Conservation (phyloP, 1,284 basidiomycete genomes). For the Ustilago trichophora region DNA sequence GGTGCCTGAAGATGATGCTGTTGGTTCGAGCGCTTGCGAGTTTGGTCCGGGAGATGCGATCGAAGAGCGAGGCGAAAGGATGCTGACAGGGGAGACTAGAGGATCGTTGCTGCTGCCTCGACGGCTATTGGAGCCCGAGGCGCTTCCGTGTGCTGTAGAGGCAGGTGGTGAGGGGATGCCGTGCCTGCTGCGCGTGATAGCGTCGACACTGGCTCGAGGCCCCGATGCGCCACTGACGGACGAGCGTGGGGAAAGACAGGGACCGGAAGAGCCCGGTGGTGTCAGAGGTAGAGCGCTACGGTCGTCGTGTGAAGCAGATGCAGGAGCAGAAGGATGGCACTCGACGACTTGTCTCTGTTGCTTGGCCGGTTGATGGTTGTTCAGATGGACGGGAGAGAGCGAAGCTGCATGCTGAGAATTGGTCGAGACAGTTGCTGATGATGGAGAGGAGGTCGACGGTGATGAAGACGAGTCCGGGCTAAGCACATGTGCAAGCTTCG, state of each 20-base stretch:
- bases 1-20: neutral
- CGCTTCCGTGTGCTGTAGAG: slow-evolving; percentile 14
- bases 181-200: neutral
- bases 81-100: neutral
- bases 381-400: slow-evolving; percentile 1
- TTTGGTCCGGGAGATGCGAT: neutral
- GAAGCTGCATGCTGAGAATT: slow-evolving; percentile 7
- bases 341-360: no score
- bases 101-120: slow-evolving; percentile 23
- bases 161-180: slow-evolving; percentile 15
- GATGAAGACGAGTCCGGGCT: neutral
- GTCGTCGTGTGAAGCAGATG: neutral
- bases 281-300: slow-evolving; percentile 9
- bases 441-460: neutral
- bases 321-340: neutral
- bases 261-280: slow-evolving; percentile 19
- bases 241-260: slow-evolving; percentile 14
- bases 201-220: neutral
- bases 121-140: slow-evolving; percentile 16
- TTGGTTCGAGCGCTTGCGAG: neutral
- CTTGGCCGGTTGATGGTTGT: no score
- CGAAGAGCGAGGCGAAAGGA: slow-evolving; percentile 1
- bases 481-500: slow-evolving; percentile 3
- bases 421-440: neutral
- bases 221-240: slow-evolving; percentile 14